Conservation (phyloP, 164 flowering plant genomes). For the Chloranthus sessilifolius region DNA sequence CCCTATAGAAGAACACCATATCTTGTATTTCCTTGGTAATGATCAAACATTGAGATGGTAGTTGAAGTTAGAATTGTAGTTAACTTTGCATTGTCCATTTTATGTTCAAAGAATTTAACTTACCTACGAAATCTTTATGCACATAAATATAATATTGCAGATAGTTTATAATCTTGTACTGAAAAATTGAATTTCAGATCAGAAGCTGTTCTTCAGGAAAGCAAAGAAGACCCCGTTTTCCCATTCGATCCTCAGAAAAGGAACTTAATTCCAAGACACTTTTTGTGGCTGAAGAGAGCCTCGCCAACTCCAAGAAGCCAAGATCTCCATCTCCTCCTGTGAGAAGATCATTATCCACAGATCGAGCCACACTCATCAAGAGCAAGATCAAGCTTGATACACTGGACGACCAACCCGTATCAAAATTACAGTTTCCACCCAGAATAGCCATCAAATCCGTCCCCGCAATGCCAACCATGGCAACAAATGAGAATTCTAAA, state of each 20-base stretch:
- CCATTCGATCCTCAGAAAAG: constrained; percentile 43
- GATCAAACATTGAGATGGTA: too few species aligned
- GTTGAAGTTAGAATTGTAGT: too few species aligned
- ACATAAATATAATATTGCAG: not conserved
- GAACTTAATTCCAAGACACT: constrained; percentile 41
- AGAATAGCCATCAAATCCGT: constrained; percentile 45
- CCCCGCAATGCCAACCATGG: constrained; percentile 20
- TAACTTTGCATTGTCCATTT: too few species aligned
- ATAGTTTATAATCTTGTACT: not conserved
- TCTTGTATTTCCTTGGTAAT: too few species aligned
- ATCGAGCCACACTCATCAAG: constrained; percentile 46
- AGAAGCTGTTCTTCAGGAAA: constrained; percentile 79
- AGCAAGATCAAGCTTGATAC: constrained; percentile 42
- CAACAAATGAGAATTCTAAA: constrained; percentile 22
- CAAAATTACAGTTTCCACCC: constrained; percentile 38
- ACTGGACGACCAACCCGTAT: constrained; percentile 34
- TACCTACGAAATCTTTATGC: too few species aligned
- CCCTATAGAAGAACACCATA: too few species aligned
- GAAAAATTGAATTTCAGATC: constrained; percentile 29
- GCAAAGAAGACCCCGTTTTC: constrained; percentile 59
- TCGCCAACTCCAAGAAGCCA: constrained; percentile 28
- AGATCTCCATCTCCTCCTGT: constrained; percentile 72
- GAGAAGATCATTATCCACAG: constrained; percentile 76
- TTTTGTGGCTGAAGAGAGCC: constrained; percentile 38
- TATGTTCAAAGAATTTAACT: too few species aligned